A percentile compares a stretch with the other conserved stretches of the same genome.
These are phyloP conservation scores for Aphanomyces stellatus DNA, from an alignment of 352 stramenopile genomes.

Conservation along the genomic window DNA sequence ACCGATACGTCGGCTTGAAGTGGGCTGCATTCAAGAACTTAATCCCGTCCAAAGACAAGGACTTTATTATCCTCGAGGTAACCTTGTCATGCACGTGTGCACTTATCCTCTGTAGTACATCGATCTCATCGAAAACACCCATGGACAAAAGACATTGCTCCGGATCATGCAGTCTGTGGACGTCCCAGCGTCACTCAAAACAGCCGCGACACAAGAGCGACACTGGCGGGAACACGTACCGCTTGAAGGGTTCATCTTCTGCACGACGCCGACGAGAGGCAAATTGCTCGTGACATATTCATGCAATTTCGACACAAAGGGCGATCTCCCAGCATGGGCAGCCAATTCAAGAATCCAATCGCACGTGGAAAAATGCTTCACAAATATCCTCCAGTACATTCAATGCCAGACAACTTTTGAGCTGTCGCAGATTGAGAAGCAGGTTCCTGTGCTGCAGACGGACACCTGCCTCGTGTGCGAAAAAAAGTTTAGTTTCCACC, in stretches of 20 bases:
- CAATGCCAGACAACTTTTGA: slow-evolving; percentile 75
- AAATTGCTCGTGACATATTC: slow-evolving; percentile 82
- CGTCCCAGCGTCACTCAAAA: slow-evolving; percentile 36
- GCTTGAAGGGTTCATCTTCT: slow-evolving; percentile 83
- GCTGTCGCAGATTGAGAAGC: slow-evolving; percentile 34
- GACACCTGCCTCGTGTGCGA: slow-evolving; percentile 62
- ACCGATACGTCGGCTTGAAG: slow-evolving; percentile 77
- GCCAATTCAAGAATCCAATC: slow-evolving; percentile 80
- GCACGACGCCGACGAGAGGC: slow-evolving; percentile 67
- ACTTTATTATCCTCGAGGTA: slow-evolving; percentile 69
- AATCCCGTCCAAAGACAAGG: slow-evolving; percentile 66
- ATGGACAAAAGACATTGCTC: slow-evolving; percentile 76
- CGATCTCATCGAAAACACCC: slow-evolving; percentile 80
- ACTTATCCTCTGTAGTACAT: slow-evolving; percentile 37
- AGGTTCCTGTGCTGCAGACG: no score
- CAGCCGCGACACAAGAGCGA: slow-evolving; percentile 39
- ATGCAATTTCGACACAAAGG: slow-evolving; percentile 81
- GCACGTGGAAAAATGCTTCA: slow-evolving; percentile 81
- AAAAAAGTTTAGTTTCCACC: slow-evolving; percentile 61
- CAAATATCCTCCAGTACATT: slow-evolving; percentile 81
- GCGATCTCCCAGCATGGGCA: slow-evolving; percentile 69
- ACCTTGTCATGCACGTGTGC: not conserved
- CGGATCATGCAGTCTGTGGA: slow-evolving; percentile 80
- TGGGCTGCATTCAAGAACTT: slow-evolving; percentile 82
- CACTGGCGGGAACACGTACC: slow-evolving; percentile 67